phyloP scores from a whole-genome alignment of 1,139 yeast species.

The Schwanniomyces etchellsii region DNA sequence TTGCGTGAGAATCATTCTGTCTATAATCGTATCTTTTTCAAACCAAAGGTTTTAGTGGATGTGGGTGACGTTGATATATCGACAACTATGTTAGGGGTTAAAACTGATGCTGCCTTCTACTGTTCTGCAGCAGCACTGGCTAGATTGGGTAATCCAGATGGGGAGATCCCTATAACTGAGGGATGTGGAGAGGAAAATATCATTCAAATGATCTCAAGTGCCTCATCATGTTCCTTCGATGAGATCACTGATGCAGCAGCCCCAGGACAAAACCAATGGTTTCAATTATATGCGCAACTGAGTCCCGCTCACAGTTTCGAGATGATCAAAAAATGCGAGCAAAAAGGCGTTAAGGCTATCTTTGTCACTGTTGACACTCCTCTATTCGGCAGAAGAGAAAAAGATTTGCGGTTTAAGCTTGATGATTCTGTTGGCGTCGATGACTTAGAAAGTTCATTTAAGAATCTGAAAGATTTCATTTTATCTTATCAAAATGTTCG shows the following conservation, averaged over 20 bases:
- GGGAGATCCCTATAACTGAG: slow-evolving; percentile 45
- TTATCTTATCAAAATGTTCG: slow-evolving; percentile 7
- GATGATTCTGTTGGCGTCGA: slow-evolving; percentile 6
- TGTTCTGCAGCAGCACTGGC: slow-evolving; percentile 67
- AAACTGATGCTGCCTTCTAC: slow-evolving; percentile 45
- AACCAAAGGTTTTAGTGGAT: slow-evolving; percentile 40
- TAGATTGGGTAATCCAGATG: slow-evolving; percentile 56
- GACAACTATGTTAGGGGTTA: slow-evolving; percentile 20
- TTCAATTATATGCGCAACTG: slow-evolving; percentile 39
- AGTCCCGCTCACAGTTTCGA: slow-evolving; percentile 9
- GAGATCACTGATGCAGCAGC: slow-evolving; percentile 56
- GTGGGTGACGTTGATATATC: slow-evolving; percentile 15
- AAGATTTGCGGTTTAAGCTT: slow-evolving; percentile 15
- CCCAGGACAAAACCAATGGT: slow-evolving; percentile 45
- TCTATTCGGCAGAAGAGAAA: slow-evolving; percentile 14
- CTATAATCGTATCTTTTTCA: slow-evolving; percentile 27
- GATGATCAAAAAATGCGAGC: slow-evolving; percentile 14
- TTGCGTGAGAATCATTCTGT: slow-evolving; percentile 28
- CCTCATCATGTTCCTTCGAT: slow-evolving; percentile 53
- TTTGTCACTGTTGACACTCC: slow-evolving; percentile 16
- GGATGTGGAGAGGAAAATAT: slow-evolving; percentile 44
- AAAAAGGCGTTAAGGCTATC: slow-evolving; percentile 18
- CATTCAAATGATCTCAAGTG: slow-evolving; percentile 54
- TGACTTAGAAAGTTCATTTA: slow-evolving; percentile 4
- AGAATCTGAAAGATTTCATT: too few species aligned